phyloP scores from a whole-genome alignment of 805 yeast species.

The Pichia scutulata region DNA sequence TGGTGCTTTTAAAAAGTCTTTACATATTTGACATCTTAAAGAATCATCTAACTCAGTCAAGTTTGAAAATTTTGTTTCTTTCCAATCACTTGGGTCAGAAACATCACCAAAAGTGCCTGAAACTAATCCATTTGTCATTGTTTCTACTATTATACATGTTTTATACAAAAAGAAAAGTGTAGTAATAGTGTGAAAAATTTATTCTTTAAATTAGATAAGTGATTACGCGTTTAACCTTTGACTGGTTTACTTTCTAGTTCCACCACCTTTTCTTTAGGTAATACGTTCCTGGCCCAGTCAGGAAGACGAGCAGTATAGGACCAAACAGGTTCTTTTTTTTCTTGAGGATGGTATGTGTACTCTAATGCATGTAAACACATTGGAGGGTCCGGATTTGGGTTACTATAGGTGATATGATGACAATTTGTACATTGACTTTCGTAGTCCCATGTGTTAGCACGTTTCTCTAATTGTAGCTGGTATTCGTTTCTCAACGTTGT shows the following conservation, averaged over 20 bases:
- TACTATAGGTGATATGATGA: constrained; percentile 23
- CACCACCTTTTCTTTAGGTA: not conserved
- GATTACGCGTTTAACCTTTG: not conserved
- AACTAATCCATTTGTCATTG: constrained; percentile 5
- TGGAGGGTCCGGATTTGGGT: constrained; percentile 14
- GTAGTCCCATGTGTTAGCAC: constrained; percentile 7
- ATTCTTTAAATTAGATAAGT: not conserved
- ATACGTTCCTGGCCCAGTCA: not conserved
- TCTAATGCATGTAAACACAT: constrained; percentile 40
- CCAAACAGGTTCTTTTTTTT: not conserved
- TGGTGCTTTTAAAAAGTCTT: constrained; percentile 73
- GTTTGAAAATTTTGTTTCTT: constrained; percentile 42
- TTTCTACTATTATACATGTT: not conserved
- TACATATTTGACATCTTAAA: constrained; percentile 80
- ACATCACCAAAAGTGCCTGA: constrained; percentile 24
- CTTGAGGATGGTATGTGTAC: constrained; percentile 18
- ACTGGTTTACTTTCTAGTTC: constrained; percentile 2
- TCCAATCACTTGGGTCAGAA: constrained; percentile 73
- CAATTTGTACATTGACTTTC: constrained; percentile 28
- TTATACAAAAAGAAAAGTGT: not conserved
- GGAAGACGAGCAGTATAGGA: constrained; percentile 1
- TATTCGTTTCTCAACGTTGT: constrained; percentile 6
- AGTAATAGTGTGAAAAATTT: not conserved
- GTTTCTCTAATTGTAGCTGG: constrained; percentile 11
- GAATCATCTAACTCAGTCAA: constrained; percentile 59